Base-by-base conservation (phyloP, 805 yeast genomes). In the Diddensiella santjacobensis region DNA sequence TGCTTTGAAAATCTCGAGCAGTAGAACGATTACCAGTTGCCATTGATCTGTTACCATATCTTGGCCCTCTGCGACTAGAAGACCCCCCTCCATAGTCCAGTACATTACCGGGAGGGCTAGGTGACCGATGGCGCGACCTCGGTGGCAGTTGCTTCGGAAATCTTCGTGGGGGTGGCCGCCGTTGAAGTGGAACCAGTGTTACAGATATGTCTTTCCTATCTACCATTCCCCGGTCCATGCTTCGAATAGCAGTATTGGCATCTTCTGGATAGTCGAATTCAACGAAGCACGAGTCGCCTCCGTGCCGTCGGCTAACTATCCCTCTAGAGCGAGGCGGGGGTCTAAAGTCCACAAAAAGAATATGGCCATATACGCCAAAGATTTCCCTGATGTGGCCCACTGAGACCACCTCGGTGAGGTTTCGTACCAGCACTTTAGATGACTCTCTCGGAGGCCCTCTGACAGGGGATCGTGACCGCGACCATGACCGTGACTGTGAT, bases 211-310 rank as follows among this genome's bases (percentile, higher is more conserved):
- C 17, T 13, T 23, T 29, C n/a, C 43, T 38, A 24, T 52, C 58
- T 19, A 54, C 43, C 47, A 50, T 42, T n/a, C 58, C 58, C 2
- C 50, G 48, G 35, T 54, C 43, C 56, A 54, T 49, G 22, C 42
- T 47, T 4, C 22, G 15, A 10, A 44, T 42, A 3, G 58, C 55
- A 20, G 11, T 36, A 4, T 29, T 22, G 5, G 58, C 54, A 18
- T 52, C 52, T 17, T 44, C 49, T 3, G 44, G 26, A 40, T 38
- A 38, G 8, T 41, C 31, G 23, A 17, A 54, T n/a, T 38, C 22
- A 23, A 54, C 39, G 37, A n/a, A 29, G 30, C 50, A 19, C 31
- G 47, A 23, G 23, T n/a, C 39, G n/a, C 35, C 8, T 11, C 15
- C 38, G 5, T 31, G 11, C 30, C 40, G 23, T 17, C 37, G 17